phyloP scores from a whole-genome alignment of 2,329 filamentous ascomycete species.

The Fusarium siculi region DNA sequence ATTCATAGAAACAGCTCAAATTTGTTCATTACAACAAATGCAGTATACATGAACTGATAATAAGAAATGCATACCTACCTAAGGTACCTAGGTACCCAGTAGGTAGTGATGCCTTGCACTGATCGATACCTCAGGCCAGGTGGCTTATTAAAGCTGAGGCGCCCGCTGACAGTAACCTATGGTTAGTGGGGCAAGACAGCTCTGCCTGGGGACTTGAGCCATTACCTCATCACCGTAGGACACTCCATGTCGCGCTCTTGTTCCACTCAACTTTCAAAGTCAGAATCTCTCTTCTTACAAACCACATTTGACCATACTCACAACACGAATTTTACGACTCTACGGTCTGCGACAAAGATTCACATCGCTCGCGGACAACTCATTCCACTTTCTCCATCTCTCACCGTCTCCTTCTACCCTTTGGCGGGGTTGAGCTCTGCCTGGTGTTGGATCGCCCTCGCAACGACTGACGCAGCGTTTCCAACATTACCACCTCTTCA shows the following conservation, averaged over 20 bases:
- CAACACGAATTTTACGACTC: slow-evolving; percentile 9
- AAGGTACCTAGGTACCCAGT: no score
- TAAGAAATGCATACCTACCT: no score
- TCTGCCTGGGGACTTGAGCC: slow-evolving; percentile 24
- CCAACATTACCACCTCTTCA: slow-evolving; percentile 50
- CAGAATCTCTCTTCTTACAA: slow-evolving; percentile 30
- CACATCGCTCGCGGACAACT: slow-evolving; percentile 21
- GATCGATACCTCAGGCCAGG: neutral
- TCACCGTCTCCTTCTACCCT: slow-evolving; percentile 26
- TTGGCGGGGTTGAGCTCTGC: slow-evolving; percentile 53
- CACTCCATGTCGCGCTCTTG: slow-evolving; percentile 28
- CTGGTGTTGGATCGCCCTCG: slow-evolving; percentile 48
- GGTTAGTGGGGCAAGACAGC: slow-evolving; percentile 26
- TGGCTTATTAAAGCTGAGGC: slow-evolving; percentile 34
- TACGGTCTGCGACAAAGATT: slow-evolving; percentile 28
- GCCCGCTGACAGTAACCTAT: neutral
- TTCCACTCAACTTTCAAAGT: slow-evolving; percentile 22
- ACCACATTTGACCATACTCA: slow-evolving; percentile 19
- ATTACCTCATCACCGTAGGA: slow-evolving; percentile 45
- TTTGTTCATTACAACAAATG: neutral
- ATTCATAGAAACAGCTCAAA: neutral
- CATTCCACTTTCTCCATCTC: neutral
- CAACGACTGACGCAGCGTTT: slow-evolving; percentile 35
- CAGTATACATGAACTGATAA: no score
- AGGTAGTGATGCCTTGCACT: neutral